phyloP scores from a whole-genome alignment of 441 rosid species.

The Hura crepitans region DNA sequence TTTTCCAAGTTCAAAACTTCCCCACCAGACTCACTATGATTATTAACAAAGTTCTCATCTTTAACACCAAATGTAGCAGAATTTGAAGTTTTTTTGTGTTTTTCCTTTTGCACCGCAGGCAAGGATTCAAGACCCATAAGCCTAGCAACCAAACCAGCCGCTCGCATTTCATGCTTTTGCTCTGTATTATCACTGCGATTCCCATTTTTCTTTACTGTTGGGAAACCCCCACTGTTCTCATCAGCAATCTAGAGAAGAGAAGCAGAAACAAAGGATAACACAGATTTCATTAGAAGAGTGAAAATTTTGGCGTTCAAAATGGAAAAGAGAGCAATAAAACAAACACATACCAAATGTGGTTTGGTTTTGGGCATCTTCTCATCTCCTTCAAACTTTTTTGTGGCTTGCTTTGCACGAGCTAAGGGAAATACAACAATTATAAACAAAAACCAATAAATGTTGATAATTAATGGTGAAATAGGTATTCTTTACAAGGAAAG shows the following conservation, averaged over 20 bases:
- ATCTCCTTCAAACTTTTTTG: constrained; percentile 61
- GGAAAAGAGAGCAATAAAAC: constrained; percentile 8
- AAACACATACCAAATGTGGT: constrained; percentile 47
- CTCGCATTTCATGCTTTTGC: constrained; percentile 53
- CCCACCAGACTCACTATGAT: constrained; percentile 15
- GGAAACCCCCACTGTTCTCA: constrained; percentile 68
- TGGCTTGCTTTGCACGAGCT: constrained; percentile 54
- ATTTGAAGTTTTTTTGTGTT: constrained; percentile 40
- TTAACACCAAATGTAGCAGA: constrained; percentile 28
- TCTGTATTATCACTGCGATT: constrained; percentile 24
- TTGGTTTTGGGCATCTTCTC: constrained; percentile 80
- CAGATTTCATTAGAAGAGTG: neutral
- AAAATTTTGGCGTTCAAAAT: neutral
- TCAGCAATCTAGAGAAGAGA: constrained; percentile 58
- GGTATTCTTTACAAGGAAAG: neutral
- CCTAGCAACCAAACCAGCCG: constrained; percentile 82
- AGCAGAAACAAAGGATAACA: constrained; percentile 2
- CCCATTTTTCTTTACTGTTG: constrained; percentile 41
- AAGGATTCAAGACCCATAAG: constrained; percentile 95
- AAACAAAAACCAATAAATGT: constrained; percentile 4
- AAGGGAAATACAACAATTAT: constrained; percentile 14
- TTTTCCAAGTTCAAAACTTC: constrained; percentile 34
- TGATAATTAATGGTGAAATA: neutral
- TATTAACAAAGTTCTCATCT: constrained; percentile 23
- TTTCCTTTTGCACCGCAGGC: constrained; percentile 56